Evolutionary conservation across 768 basidiomycete species (phyloP).

Genomic region (Rhizopogon vulgaris): DNA sequence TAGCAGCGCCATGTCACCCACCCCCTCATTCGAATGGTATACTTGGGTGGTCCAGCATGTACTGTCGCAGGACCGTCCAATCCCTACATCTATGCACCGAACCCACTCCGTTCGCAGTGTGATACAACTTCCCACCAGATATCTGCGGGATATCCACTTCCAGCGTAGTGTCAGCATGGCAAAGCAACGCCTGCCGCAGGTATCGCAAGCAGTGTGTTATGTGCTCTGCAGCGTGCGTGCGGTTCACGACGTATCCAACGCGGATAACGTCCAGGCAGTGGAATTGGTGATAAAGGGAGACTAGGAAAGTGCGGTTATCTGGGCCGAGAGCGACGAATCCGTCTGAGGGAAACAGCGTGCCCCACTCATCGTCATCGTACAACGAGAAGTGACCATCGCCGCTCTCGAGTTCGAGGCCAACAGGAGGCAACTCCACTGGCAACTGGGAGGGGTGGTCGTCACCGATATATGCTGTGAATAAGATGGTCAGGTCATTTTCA

Average conservation of each 20-base stretch:
- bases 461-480: constrained; percentile 20
- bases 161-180: constrained; percentile 33
- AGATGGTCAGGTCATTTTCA: neutral
- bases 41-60: constrained; percentile 23
- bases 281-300: constrained; percentile 41
- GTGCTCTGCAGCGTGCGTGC: constrained; percentile 22
- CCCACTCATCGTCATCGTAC: constrained; percentile 31
- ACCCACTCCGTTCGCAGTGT: constrained; percentile 24
- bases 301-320: constrained; percentile 25
- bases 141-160: constrained; percentile 27
- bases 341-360: constrained; percentile 25
- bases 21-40: constrained; percentile 12
- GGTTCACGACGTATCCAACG: constrained; percentile 18
- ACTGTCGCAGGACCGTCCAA: constrained; percentile 25
- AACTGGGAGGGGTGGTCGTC: constrained; percentile 27
- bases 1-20: neutral
- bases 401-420: constrained; percentile 20
- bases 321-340: constrained; percentile 31
- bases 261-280: constrained; percentile 39
- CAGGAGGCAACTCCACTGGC: constrained; percentile 22
- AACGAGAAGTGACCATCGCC: constrained; percentile 24
- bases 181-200: constrained; percentile 31
- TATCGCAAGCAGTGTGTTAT: constrained; percentile 34
- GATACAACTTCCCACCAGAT: constrained; percentile 17
- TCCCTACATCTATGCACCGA: constrained; percentile 27